Conservation (phyloP, 2,329 filamentous ascomycete species). For the Lecanosticta acicola region DNA sequence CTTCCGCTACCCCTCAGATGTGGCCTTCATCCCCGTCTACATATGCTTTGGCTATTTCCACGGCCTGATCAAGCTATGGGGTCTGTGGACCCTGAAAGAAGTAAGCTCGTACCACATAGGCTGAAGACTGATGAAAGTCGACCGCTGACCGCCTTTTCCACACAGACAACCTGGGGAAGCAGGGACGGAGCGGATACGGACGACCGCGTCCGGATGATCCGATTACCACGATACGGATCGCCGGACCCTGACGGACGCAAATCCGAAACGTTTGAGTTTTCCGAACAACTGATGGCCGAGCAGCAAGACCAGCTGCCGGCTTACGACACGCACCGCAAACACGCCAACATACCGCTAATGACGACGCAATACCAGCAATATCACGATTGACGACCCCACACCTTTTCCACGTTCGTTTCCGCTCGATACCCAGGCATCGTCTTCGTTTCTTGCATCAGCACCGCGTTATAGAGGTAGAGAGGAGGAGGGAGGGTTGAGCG, state of each 20-base stretch:
- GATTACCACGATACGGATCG: constrained; percentile 32
- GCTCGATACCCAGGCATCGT: constrained; percentile 29
- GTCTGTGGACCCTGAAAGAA: constrained; percentile 63
- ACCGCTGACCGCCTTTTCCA: constrained; percentile 24
- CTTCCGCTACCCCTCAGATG: constrained; percentile 73
- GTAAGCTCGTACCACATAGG: constrained; percentile 50
- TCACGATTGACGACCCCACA: constrained; percentile 26
- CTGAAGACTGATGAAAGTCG: constrained; percentile 8
- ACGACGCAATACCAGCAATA: constrained; percentile 15
- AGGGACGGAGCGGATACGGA: constrained; percentile 85
- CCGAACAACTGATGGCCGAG: constrained; percentile 11
- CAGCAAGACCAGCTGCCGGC: constrained; percentile 29
- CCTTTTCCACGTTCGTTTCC: constrained; percentile 14
- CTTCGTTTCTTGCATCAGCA: constrained; percentile 26
- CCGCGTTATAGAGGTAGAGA: constrained; percentile 29
- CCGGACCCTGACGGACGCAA: constrained; percentile 27
- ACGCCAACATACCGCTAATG: constrained; percentile 11
- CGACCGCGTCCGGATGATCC: constrained; percentile 63
- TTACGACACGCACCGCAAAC: constrained; percentile 25
- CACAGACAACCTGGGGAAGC: constrained; percentile 89
- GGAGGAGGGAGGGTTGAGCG: constrained; percentile 4
- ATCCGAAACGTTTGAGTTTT: constrained; percentile 29
- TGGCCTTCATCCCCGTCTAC: constrained; percentile 75
- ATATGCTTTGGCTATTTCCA: constrained; percentile 90
- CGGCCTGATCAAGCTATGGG: constrained; percentile 85